Percentiles rank a stretch among this genome's conserved stretches.
Conservation (phyloP, 805 yeast genomes). For the Suhomyces vadensis region DNA sequence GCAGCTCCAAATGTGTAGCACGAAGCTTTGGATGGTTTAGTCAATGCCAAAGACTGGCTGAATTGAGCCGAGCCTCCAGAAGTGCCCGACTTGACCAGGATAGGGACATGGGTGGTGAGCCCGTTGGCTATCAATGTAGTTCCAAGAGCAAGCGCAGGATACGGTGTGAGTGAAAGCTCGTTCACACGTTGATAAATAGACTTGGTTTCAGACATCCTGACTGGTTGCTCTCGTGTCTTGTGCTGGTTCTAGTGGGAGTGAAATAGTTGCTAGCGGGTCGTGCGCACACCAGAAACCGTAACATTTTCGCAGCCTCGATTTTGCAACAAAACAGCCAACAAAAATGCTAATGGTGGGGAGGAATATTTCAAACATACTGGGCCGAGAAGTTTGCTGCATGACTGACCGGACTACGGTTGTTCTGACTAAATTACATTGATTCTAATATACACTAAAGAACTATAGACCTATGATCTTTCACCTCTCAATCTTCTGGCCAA, state of each 20-base stretch:
- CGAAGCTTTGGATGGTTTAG: constrained; percentile 38
- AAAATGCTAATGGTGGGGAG: too few relatives aligned
- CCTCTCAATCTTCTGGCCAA: constrained; percentile 53
- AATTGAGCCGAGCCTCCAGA: constrained; percentile 24
- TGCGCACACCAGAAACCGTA: not conserved
- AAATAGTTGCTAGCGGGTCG: not conserved
- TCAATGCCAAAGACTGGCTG: constrained; percentile 17
- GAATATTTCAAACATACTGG: too few relatives aligned
- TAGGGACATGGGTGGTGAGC: constrained; percentile 6
- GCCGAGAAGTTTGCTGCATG: not conserved
- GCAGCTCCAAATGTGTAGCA: constrained; percentile 63
- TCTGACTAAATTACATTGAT: not conserved
- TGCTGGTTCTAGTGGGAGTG: too few relatives aligned
- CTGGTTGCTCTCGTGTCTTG: not conserved
- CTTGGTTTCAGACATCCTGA: constrained; percentile 2
- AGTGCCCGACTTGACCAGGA: constrained; percentile 9
- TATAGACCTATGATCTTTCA: constrained; percentile 39
- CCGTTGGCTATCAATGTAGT: constrained; percentile 14
- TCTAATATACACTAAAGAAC: constrained; percentile 18
- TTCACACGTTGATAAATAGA: constrained; percentile 7
- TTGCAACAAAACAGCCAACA: not conserved
- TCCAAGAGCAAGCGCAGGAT: constrained; percentile 15
- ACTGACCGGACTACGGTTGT: not conserved
- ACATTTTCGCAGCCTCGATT: not conserved
- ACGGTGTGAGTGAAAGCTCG: constrained; percentile 10